Conservation (phyloP, 1,284 basidiomycete species). For the Austroboletus novae-zelandiae region DNA sequence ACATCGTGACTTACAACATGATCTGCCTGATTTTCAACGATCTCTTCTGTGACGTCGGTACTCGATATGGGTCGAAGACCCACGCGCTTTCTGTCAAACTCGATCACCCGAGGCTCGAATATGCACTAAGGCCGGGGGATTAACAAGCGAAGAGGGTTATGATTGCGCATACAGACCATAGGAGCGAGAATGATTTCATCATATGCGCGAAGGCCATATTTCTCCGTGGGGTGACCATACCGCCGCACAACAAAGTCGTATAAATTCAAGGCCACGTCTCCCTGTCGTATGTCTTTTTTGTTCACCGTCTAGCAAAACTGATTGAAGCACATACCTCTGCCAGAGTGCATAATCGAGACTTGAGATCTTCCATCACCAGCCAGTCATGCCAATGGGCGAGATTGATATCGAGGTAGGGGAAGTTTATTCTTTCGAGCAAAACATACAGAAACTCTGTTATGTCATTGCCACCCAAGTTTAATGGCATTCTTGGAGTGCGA, state of each 20-base stretch:
- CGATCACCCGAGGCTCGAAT: slow-evolving; percentile 90
- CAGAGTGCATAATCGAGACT: slow-evolving; percentile 78
- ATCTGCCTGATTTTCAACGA: slow-evolving; percentile 62
- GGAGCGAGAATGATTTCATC: slow-evolving; percentile 96
- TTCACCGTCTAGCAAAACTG: neutral
- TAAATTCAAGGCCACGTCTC: slow-evolving; percentile 82
- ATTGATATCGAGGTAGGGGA: slow-evolving; percentile 86
- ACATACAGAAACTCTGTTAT: slow-evolving; percentile 87
- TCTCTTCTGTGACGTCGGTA: slow-evolving; percentile 68
- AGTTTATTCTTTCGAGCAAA: slow-evolving; percentile 77
- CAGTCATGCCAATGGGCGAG: slow-evolving; percentile 79
- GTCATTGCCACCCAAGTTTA: slow-evolving; percentile 92
- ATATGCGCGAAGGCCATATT: slow-evolving; percentile 89
- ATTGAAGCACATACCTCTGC: slow-evolving; percentile 62
- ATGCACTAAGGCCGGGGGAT: slow-evolving; percentile 57
- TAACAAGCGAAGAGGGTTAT: slow-evolving; percentile 4
- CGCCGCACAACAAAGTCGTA: slow-evolving; percentile 88
- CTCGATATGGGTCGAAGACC: slow-evolving; percentile 47
- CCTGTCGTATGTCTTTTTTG: slow-evolving; percentile 47
- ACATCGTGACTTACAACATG: slow-evolving; percentile 49
- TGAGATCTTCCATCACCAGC: slow-evolving; percentile 87
- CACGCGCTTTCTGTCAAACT: slow-evolving; percentile 77
- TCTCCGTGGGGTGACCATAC: slow-evolving; percentile 75
- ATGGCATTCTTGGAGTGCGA: slow-evolving; percentile 59
- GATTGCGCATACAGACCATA: slow-evolving; percentile 56